phyloP scores from a whole-genome alignment of 2,329 filamentous ascomycete genomes.

The Colletotrichum magnum region DNA sequence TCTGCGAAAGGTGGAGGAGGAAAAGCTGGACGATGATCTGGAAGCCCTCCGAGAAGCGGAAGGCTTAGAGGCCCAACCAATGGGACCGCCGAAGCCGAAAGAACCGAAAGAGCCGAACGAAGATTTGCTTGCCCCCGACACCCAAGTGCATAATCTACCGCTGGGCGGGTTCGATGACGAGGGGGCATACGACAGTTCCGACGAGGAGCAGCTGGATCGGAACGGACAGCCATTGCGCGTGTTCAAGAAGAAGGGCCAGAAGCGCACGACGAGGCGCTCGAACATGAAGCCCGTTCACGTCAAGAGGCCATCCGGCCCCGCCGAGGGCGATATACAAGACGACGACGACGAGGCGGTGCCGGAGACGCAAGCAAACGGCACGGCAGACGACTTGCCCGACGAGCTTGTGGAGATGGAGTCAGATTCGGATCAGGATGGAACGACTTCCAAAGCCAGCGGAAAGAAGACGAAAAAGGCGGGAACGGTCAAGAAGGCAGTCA shows the following conservation, averaged over 20 bases:
- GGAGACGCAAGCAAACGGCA: constrained; percentile 54
- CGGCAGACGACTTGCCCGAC: constrained; percentile 45
- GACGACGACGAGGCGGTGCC: constrained; percentile 52
- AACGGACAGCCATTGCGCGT: constrained; percentile 72
- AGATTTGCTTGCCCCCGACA: constrained; percentile 60
- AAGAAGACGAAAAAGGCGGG: constrained; percentile 55
- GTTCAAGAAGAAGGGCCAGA: constrained; percentile 89
- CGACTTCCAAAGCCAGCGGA: constrained; percentile 43
- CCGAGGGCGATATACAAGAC: constrained; percentile 47
- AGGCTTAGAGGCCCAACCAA: constrained; percentile 53
- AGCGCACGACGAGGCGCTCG: constrained; percentile 79
- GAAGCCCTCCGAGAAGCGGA: constrained; percentile 83
- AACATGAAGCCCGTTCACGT: constrained; percentile 72
- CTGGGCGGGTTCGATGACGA: constrained; percentile 77
- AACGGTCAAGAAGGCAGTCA: constrained; percentile 64
- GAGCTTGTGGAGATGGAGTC: constrained; percentile 53
- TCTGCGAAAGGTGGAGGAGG: constrained; percentile 78
- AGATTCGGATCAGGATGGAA: constrained; percentile 49
- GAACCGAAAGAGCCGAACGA: constrained; percentile 53
- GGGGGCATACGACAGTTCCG: constrained; percentile 67
- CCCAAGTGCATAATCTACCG: constrained; percentile 57
- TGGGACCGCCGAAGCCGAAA: constrained; percentile 44
- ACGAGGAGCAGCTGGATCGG: constrained; percentile 65
- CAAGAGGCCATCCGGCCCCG: constrained; percentile 59
- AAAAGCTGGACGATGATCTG: constrained; percentile 77